Conservation (phyloP, 1,284 basidiomycete species). For the Malassezia brasiliensis region DNA sequence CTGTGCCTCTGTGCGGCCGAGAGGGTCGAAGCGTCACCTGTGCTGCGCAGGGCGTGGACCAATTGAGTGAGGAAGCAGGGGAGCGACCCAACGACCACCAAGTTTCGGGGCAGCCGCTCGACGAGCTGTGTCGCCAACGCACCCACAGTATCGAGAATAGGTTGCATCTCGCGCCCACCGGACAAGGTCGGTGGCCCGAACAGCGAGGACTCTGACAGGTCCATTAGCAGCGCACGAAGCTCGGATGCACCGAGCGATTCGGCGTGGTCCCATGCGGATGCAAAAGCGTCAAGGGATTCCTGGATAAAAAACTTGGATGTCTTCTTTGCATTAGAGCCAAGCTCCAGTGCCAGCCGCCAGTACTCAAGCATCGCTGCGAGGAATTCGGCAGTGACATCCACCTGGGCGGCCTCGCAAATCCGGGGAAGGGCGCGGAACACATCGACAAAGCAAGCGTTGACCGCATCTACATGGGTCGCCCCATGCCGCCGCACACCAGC, state of each 20-base stretch:
- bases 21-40: not conserved
- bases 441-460: constrained; percentile 25
- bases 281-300: constrained; percentile 17
- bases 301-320: constrained; percentile 25
- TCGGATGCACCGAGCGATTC: not conserved
- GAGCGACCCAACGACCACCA: not conserved
- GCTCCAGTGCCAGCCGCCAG: constrained; percentile 24
- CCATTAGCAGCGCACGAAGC: constrained; percentile 13
- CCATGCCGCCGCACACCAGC: constrained; percentile 15
- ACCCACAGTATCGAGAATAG: constrained; percentile 1
- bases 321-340: constrained; percentile 30
- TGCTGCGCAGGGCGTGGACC: not conserved
- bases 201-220: constrained; percentile 22
- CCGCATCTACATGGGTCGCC: constrained; percentile 28
- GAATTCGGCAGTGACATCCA: not conserved
- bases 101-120: constrained; percentile 5
- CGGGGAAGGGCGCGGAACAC: constrained; percentile 21
- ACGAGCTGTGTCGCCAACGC: not conserved
- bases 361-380: constrained; percentile 15
- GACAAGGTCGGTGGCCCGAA: not conserved
- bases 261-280: not conserved
- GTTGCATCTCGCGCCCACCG: not conserved
- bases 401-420: not conserved
- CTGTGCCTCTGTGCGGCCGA: not conserved
- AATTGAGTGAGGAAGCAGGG: constrained; percentile 6